phyloP scores from a whole-genome alignment of 176 grass and related monocot genomes.

The Oryza nivara region DNA sequence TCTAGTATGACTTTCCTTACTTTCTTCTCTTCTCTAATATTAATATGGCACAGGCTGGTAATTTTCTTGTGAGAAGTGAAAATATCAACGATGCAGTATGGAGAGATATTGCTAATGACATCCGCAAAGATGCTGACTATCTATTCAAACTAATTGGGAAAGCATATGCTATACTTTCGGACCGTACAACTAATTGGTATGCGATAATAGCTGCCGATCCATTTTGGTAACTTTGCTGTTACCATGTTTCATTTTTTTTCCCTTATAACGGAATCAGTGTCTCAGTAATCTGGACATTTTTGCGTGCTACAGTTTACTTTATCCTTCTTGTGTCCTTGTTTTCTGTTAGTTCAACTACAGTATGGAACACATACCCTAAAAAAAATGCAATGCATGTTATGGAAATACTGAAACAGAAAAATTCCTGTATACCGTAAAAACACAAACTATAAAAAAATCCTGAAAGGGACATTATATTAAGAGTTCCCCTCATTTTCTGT shows the following conservation, averaged over 20 bases:
- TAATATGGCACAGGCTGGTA: constrained; percentile 57
- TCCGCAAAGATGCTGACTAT: constrained; percentile 77
- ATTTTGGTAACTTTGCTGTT: constrained; percentile 31
- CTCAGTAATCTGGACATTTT: constrained; percentile 2
- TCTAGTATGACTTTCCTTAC: constrained; percentile 23
- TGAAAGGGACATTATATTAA: neutral
- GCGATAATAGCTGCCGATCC: neutral
- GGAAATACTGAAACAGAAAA: neutral
- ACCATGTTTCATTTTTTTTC: neutral
- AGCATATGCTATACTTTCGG: constrained; percentile 84
- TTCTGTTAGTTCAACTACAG: constrained; percentile 5
- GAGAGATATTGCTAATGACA: constrained; percentile 51
- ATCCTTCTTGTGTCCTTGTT: neutral
- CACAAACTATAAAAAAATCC: neutral
- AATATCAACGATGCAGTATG: constrained; percentile 60
- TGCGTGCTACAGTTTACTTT: neutral
- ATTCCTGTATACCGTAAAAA: neutral
- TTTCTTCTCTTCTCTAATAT: constrained; percentile 39
- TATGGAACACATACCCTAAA: neutral
- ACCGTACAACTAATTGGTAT: constrained; percentile 59
- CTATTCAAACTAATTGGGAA: constrained; percentile 94
- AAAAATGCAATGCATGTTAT: neutral
- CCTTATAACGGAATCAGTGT: neutral
- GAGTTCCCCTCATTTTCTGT: neutral
- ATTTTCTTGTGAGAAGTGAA: constrained; percentile 77